Evolutionary conservation across 2,329 filamentous ascomycete genomes (phyloP).

Genomic region (Beauveria australis): DNA sequence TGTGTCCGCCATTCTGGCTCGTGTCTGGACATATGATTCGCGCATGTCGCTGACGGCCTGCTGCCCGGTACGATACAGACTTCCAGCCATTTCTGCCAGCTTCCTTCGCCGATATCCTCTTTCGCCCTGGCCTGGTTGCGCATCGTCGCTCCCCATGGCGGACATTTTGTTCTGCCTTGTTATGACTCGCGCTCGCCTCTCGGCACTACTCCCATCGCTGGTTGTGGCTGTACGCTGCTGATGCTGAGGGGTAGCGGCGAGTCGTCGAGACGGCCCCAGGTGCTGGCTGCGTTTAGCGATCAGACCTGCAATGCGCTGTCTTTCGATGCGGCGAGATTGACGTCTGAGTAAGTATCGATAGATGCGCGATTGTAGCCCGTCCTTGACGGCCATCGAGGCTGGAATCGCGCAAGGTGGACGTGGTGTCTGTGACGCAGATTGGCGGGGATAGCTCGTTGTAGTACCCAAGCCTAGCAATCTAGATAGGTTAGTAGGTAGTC

Average conservation of each 20-base stretch:
- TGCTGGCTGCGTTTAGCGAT: constrained; percentile 34
- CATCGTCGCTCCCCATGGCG: constrained; percentile 18
- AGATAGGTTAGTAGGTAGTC: too few relatives aligned
- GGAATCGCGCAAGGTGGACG: constrained; percentile 60
- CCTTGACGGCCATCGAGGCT: constrained; percentile 60
- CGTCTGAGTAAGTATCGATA: constrained; percentile 64
- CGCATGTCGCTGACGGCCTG: constrained; percentile 50
- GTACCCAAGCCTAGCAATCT: constrained; percentile 32
- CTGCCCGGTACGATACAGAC: constrained; percentile 47
- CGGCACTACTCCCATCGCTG: constrained; percentile 24
- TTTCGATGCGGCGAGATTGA: constrained; percentile 46
- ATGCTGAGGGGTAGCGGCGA: constrained; percentile 21
- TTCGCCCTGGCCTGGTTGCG: constrained; percentile 35
- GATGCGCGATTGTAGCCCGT: constrained; percentile 64
- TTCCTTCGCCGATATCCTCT: constrained; percentile 68
- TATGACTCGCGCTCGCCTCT: constrained; percentile 20
- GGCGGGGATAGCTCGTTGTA: constrained; percentile 63
- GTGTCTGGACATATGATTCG: constrained; percentile 50
- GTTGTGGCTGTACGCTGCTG: constrained; percentile 11
- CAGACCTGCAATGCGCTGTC: constrained; percentile 37
- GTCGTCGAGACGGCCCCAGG: constrained; percentile 30
- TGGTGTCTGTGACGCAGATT: constrained; percentile 53
- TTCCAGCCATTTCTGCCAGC: constrained; percentile 58
- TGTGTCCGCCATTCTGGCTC: constrained; percentile 26
- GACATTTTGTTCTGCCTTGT: constrained; percentile 21